phyloP scores from a whole-genome alignment of 2,329 filamentous ascomycete genomes.

The Talaromyces sp. region DNA sequence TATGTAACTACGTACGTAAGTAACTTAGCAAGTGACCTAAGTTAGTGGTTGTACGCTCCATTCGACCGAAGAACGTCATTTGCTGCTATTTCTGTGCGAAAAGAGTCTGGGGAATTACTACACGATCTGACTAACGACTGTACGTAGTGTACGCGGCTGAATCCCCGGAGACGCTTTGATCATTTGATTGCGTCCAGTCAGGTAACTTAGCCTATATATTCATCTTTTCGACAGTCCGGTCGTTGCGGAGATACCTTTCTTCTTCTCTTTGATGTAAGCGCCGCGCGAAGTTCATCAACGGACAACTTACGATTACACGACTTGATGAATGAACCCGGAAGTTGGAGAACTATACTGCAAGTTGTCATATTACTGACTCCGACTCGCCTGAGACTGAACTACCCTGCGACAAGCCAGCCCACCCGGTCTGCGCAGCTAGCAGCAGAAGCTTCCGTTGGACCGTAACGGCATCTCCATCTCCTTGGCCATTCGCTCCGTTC shows the following conservation, averaged over 20 bases:
- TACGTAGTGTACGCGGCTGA: neutral
- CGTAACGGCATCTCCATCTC: neutral
- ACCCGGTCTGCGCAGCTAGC: neutral
- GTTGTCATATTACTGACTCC: neutral
- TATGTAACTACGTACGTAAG: too few relatives aligned
- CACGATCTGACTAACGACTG: too few relatives aligned
- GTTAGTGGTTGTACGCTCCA: neutral
- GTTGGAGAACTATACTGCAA: neutral
- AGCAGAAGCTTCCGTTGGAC: conserved; percentile 3
- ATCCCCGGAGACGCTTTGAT: neutral
- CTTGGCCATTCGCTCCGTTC: neutral
- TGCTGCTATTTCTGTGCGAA: neutral
- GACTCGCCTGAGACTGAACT: neutral
- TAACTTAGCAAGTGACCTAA: too few relatives aligned
- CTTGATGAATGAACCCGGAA: neutral
- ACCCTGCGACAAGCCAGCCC: neutral
- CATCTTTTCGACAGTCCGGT: too few relatives aligned
- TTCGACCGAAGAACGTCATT: conserved; percentile 1
- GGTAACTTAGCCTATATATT: neutral
- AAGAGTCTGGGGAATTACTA: neutral
- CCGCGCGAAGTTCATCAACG: neutral
- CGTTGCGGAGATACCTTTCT: neutral
- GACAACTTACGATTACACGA: neutral
- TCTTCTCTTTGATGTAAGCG: neutral
- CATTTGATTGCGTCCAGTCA: neutral